These are phyloP conservation scores for Pestalotiopsis sp. DNA, from an alignment of 2,329 filamentous ascomycete genomes.

Conservation along the genomic window DNA sequence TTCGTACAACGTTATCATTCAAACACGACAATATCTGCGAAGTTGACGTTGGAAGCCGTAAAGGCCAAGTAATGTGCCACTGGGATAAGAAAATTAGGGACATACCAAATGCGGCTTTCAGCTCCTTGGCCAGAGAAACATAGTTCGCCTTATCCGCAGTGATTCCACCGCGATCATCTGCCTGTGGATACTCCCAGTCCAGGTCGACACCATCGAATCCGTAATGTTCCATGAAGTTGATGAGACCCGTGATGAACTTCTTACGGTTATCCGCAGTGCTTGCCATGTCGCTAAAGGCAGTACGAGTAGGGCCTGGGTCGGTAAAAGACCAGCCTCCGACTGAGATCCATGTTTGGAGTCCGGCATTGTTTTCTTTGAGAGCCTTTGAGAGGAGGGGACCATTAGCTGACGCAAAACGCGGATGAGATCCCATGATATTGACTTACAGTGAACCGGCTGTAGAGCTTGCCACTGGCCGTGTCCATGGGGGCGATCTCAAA, in stretches of 20 bases:
- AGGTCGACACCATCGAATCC: slow-evolving; percentile 28
- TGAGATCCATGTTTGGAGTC: slow-evolving; percentile 32
- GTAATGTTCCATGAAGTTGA: slow-evolving; percentile 20
- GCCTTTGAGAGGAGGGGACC: neutral
- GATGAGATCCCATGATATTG: too few relatives aligned
- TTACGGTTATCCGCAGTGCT: slow-evolving; percentile 13
- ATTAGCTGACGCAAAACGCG: too few relatives aligned
- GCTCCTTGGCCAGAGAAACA: slow-evolving; percentile 24
- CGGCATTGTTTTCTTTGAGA: neutral
- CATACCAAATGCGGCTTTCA: too few relatives aligned
- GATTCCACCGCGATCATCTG: slow-evolving; percentile 25
- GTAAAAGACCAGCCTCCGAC: slow-evolving; percentile 37
- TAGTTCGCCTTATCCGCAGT: slow-evolving; percentile 21
- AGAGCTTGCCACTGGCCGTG: slow-evolving; percentile 19
- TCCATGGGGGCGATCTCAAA: slow-evolving; percentile 26
- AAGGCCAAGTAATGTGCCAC: neutral
- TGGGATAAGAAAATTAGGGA: too few relatives aligned
- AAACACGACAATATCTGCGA: slow-evolving; percentile 1
- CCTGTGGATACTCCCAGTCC: slow-evolving; percentile 38
- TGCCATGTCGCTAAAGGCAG: slow-evolving; percentile 20
- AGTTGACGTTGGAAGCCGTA: neutral
- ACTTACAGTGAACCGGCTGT: slow-evolving; percentile 27
- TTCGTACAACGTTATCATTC: too few relatives aligned
- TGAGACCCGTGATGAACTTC: slow-evolving; percentile 15
- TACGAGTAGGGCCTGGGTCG: slow-evolving; percentile 16